phyloP scores from a whole-genome alignment of 345 rosid genomes.

The Combretum micranthum region DNA sequence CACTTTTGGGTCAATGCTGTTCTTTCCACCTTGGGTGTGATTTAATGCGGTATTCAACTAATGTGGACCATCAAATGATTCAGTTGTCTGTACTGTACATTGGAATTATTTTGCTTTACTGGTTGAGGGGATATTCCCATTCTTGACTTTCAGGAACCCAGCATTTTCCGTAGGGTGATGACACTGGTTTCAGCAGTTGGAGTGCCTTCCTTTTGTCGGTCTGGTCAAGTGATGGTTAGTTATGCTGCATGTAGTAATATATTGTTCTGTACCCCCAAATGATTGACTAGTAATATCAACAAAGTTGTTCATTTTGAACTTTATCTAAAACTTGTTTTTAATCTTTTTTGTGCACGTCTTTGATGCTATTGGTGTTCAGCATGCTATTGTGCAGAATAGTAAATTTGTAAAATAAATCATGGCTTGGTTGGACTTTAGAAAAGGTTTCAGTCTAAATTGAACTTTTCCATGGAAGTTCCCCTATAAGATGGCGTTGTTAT shows the following conservation, averaged over 20 bases:
- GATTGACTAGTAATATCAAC: no score
- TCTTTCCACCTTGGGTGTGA: neutral
- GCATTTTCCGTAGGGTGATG: constrained; percentile 52
- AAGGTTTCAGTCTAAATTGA: no score
- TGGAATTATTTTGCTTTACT: neutral
- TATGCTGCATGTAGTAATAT: constrained; percentile 9
- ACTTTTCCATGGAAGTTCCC: no score
- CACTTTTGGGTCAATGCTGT: constrained; percentile 6
- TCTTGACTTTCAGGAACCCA: constrained; percentile 45
- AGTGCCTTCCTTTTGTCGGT: constrained; percentile 36
- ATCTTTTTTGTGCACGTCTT: no score
- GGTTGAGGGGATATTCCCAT: constrained; percentile 4
- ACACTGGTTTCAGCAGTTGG: constrained; percentile 55
- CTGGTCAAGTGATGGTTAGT: constrained; percentile 57
- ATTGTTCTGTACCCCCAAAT: constrained; percentile 2
- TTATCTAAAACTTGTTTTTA: no score
- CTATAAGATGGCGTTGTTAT: no score
- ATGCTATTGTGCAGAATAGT: no score
- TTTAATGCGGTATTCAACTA: neutral
- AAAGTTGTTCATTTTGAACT: no score
- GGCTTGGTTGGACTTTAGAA: no score
- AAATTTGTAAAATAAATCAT: no score
- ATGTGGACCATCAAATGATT: neutral
- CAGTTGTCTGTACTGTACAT: neutral
- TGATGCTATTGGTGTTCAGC: no score